phyloP scores from a whole-genome alignment of 495 filamentous ascomycete species.

The Neurospora pannonica region DNA sequence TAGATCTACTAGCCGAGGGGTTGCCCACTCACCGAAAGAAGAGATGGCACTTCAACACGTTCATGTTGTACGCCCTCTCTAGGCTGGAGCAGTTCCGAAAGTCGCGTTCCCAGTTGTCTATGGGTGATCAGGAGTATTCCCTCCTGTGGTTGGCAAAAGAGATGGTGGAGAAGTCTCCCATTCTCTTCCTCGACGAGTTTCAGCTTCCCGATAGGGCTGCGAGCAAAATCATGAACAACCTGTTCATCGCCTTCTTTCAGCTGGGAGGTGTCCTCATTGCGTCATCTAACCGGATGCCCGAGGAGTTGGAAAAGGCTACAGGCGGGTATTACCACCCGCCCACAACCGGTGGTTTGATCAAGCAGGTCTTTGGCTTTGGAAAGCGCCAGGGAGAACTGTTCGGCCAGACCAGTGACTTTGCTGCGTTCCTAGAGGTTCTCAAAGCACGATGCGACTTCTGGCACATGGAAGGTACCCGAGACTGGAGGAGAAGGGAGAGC shows the following conservation, averaged over 20 bases:
- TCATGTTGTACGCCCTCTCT: conserved; percentile 61
- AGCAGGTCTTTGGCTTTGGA: conserved; percentile 30
- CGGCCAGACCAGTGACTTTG: conserved; percentile 52
- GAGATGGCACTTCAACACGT: conserved; percentile 67
- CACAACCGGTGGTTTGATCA: conserved; percentile 37
- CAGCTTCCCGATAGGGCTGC: conserved; percentile 61
- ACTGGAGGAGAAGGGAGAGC: conserved; percentile 51
- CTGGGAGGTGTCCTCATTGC: conserved; percentile 64
- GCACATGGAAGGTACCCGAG: conserved; percentile 57
- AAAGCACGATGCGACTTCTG: conserved; percentile 61
- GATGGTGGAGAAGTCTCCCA: conserved; percentile 54
- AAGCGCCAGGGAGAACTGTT: conserved; percentile 29
- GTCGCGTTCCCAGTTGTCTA: conserved; percentile 13
- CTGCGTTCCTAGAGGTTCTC: conserved; percentile 55
- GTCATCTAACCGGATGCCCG: conserved; percentile 65
- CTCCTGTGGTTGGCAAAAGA: conserved; percentile 59
- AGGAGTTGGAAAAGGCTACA: conserved; percentile 59
- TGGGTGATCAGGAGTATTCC: conserved; percentile 38
- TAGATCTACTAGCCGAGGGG: conserved; percentile 59
- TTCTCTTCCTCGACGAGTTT: conserved; percentile 67
- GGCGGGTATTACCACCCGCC: conserved; percentile 49
- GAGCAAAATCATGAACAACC: conserved; percentile 58
- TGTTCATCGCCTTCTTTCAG: conserved; percentile 65
- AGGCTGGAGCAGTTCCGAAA: conserved; percentile 50
- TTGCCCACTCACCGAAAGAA: conserved; percentile 56